A percentile compares a stretch with the other conserved stretches of the same genome.
phyloP scores from a whole-genome alignment of 2,329 filamentous ascomycete species.

The Phialophora tarda region DNA sequence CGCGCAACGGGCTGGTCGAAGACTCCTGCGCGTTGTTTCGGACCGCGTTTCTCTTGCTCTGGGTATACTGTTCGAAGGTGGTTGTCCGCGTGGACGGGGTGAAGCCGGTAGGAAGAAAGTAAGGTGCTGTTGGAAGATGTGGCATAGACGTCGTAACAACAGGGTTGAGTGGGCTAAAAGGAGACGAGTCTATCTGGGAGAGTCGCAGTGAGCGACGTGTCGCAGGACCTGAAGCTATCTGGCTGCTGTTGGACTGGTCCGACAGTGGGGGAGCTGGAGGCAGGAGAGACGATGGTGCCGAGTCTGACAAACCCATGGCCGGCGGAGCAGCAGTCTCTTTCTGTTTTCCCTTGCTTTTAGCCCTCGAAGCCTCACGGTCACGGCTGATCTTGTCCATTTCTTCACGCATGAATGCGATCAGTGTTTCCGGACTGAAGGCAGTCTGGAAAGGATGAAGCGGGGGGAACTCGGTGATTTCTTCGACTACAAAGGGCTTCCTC shows the following conservation, averaged over 20 bases:
- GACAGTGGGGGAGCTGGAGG: not conserved
- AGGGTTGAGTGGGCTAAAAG: not conserved
- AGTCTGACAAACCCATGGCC: not conserved
- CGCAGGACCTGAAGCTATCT: not conserved
- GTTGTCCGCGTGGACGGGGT: conserved; percentile 3
- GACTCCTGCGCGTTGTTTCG: conserved; percentile 20
- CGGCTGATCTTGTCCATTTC: conserved; percentile 25
- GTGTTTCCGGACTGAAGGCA: conserved; percentile 34
- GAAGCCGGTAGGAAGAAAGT: not conserved
- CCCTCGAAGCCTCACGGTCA: not conserved
- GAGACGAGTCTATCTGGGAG: not conserved
- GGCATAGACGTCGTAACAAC: not conserved
- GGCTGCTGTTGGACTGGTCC: conserved; percentile 5
- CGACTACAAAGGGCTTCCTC: not conserved
- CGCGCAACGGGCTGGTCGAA: not conserved
- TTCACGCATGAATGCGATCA: conserved; percentile 30
- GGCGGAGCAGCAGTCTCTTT: conserved; percentile 10
- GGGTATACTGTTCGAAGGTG: conserved; percentile 33
- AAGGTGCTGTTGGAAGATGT: not conserved
- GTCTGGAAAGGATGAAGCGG: conserved; percentile 29
- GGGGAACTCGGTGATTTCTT: not conserved
- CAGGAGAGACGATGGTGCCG: not conserved
- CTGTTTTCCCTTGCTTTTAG: conserved; percentile 25
- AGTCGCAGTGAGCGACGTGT: conserved; percentile 25
- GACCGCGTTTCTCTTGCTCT: conserved; percentile 28